Evolutionary conservation across 805 yeast genomes (phyloP).

Genomic region (Pichia occidentalis): DNA sequence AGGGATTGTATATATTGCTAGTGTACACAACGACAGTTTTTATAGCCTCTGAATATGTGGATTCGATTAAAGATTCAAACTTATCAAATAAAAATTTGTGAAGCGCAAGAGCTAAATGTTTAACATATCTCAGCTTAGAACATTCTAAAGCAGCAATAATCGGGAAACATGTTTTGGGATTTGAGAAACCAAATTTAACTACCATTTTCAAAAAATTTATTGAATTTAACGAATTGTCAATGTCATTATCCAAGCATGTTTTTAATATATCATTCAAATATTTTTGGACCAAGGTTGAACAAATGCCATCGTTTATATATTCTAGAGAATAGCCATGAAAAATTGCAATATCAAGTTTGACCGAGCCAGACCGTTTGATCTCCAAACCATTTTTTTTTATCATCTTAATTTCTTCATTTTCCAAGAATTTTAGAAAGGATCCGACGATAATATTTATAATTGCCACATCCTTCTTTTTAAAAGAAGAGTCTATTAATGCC

Average conservation of each 20-base stretch:
- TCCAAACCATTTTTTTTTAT: constrained; percentile 36
- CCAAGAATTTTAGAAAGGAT: constrained; percentile 52
- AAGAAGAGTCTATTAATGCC: constrained; percentile 44
- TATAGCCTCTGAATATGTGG: constrained; percentile 59
- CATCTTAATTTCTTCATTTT: constrained; percentile 46
- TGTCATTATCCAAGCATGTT: constrained; percentile 41
- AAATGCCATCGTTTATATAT: constrained; percentile 58
- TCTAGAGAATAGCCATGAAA: constrained; percentile 49
- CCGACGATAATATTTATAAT: constrained; percentile 47
- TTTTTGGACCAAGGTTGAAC: constrained; percentile 65
- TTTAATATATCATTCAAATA: constrained; percentile 44
- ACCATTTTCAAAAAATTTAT: constrained; percentile 50
- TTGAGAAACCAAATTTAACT: constrained; percentile 61
- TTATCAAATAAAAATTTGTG: constrained; percentile 54
- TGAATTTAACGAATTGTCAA: constrained; percentile 39
- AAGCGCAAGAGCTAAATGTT: constrained; percentile 42
- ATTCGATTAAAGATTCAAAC: constrained; percentile 65
- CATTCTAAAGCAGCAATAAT: constrained; percentile 66
- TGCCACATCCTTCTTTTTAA: constrained; percentile 33
- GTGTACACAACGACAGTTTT: constrained; percentile 45
- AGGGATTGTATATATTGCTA: constrained; percentile 18
- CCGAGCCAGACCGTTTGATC: constrained; percentile 30
- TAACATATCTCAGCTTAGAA: constrained; percentile 38
- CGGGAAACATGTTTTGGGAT: constrained; percentile 64
- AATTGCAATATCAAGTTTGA: constrained; percentile 39